Evolutionary conservation across 2,329 filamentous ascomycete genomes (phyloP), one percentile per base, ranked within the genome.

Genomic region (Rachicladosporium sp.): DNA sequence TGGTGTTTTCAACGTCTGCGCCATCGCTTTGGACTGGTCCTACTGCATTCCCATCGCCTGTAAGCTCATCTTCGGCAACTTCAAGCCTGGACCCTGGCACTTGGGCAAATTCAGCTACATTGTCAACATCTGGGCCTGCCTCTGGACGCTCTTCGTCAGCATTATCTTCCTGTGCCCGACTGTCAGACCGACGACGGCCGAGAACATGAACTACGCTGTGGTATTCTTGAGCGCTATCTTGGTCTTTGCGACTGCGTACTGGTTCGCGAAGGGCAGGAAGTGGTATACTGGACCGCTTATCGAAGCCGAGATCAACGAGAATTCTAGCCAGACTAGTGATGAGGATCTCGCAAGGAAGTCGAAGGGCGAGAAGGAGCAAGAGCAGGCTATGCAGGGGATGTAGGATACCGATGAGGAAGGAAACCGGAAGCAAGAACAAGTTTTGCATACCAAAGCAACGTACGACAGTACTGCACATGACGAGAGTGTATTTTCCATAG

Each of bases 141-240:
- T 61, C 11, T 74, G 71, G 71, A 73, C 69, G 2, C 42, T 65
- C 1, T 74, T 74, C 48, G 68, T 71, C 31, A 65, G 61, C 31
- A 60, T 73, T 47, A 72, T 74, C 44, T 73, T 74, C 58, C 51
- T 74, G 46, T 60, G 73, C 45, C 71, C 71, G 1, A 71, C 68
- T 0, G 55, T 55, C 9, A 54, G 57, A 42, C 71, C 70, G 0
- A 68, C 70, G 13, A 59, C 57, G 2, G 55, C 67, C 7, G 57
- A 62, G 21, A 71, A 61, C 42, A 74, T 74, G 70, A 73, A 73
- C 56, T 74, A 72, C 49, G 69, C 70, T 11, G 59, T 64, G 27
- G 69, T 66, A 9, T 71, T 71, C 47, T 49, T 73, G 31, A 61
- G 52, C 4, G 62, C 62, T 31, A 69, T 73, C 31, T 55, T 70